Evolutionary conservation across 169 alveolate genomes (phyloP).

Genomic region (Plasmodium vivax): DNA sequence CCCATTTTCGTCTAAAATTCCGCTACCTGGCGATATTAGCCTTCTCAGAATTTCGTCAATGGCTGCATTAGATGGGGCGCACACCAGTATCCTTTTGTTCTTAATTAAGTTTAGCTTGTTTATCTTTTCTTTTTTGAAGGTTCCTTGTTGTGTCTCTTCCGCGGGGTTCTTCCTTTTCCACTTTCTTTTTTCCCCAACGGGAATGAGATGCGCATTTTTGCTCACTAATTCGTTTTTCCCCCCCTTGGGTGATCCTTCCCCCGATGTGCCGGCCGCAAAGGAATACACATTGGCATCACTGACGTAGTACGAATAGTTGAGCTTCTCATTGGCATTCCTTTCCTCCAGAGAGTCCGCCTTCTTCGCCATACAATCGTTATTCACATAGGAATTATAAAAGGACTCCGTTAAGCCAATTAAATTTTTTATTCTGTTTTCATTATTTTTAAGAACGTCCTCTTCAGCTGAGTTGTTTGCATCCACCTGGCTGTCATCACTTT

Average conservation of each 20-base stretch:
- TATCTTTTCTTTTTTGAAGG: slow-evolving; percentile 3
- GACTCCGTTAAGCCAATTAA: slow-evolving; percentile 22
- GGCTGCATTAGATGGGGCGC: slow-evolving; percentile 99
- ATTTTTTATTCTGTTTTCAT: slow-evolving; percentile 56
- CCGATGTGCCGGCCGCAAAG: neutral
- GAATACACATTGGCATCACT: neutral
- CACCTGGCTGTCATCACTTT: neutral
- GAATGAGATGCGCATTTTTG: neutral
- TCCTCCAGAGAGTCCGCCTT: neutral
- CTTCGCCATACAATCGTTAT: neutral
- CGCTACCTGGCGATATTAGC: slow-evolving; percentile 82
- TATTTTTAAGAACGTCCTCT: slow-evolving; percentile 34
- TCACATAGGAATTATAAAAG: slow-evolving; percentile 30
- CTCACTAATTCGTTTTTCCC: neutral
- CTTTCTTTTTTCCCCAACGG: neutral
- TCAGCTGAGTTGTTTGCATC: neutral
- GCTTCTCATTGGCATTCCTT: slow-evolving; percentile 8
- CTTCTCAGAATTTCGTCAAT: slow-evolving; percentile 98
- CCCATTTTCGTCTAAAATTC: slow-evolving; percentile 90
- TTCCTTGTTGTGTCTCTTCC: neutral
- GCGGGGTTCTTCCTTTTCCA: neutral
- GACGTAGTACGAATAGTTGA: slow-evolving; percentile 14
- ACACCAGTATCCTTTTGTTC: slow-evolving; percentile 90
- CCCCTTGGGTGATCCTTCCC: neutral
- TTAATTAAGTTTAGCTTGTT: slow-evolving; percentile 13